These are phyloP conservation scores for Penicillium glabrum DNA, from an alignment of 2,329 filamentous ascomycete genomes.

Conservation along the genomic window DNA sequence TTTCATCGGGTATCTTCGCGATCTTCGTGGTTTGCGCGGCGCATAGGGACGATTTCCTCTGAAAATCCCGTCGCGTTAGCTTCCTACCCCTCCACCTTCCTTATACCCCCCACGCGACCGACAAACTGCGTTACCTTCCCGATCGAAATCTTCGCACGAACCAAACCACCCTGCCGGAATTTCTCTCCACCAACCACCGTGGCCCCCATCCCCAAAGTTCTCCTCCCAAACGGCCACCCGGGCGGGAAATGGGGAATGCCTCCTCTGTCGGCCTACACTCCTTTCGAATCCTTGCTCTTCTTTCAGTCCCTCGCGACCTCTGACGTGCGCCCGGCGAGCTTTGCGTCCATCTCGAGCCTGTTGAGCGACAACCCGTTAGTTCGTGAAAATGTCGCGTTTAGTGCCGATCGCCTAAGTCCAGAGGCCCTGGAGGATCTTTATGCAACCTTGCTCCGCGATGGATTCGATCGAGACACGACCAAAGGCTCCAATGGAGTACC, in stretches of 20 bases:
- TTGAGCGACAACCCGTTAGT: slow-evolving; percentile 74
- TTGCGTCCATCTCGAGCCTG: slow-evolving; percentile 70
- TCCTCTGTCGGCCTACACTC: slow-evolving; percentile 68
- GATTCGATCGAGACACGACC: slow-evolving; percentile 52
- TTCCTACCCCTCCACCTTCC: not conserved
- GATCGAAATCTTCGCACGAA: slow-evolving; percentile 3
- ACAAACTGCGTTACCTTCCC: not conserved
- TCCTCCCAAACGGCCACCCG: slow-evolving; percentile 37
- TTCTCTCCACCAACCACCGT: slow-evolving; percentile 28
- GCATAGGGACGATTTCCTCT: not conserved
- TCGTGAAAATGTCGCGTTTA: slow-evolving; percentile 68
- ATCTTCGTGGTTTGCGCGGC: not conserved
- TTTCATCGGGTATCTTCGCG: not conserved
- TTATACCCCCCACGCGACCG: not conserved
- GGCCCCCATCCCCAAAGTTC: slow-evolving; percentile 36
- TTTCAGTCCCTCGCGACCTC: slow-evolving; percentile 75
- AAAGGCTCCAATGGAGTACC: slow-evolving; percentile 22
- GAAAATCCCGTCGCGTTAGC: not conserved
- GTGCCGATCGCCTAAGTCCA: slow-evolving; percentile 70
- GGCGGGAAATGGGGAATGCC: slow-evolving; percentile 55
- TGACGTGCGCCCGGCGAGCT: slow-evolving; percentile 65
- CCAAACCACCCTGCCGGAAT: not conserved
- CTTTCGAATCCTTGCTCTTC: slow-evolving; percentile 81
- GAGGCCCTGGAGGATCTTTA: slow-evolving; percentile 80
- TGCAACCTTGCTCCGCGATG: slow-evolving; percentile 71